Percentiles rank a stretch among this genome's conserved stretches.
phyloP scores from a whole-genome alignment of 371 early-diverging fungal genomes.

The Rhizopus stolonifer region DNA sequence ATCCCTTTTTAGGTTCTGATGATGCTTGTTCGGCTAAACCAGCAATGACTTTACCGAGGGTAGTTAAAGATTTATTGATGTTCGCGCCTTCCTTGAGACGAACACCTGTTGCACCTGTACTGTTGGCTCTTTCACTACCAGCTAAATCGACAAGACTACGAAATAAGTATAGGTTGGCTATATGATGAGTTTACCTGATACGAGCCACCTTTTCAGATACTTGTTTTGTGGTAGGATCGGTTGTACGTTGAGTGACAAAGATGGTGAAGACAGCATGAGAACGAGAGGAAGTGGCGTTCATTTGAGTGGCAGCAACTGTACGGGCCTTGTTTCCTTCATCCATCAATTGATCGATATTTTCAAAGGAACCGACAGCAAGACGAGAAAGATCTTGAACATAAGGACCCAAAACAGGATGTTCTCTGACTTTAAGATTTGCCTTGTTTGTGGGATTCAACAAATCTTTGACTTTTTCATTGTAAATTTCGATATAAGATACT shows the following conservation, averaged over 20 bases:
- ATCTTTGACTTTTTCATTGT: constrained; percentile 91
- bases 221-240: constrained; percentile 61
- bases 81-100: constrained; percentile 97
- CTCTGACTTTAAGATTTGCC: constrained; percentile 80
- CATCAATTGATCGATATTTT: constrained; percentile 78
- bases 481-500: constrained; percentile 85
- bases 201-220: constrained; percentile 78
- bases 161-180: background rate
- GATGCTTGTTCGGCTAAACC: constrained; percentile 84
- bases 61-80: constrained; percentile 95
- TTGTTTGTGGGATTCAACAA: constrained; percentile 79
- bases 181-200: constrained; percentile 32
- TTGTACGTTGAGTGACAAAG: constrained; percentile 68
- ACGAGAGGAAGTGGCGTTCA: constrained; percentile 93
- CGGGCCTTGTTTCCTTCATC: constrained; percentile 88
- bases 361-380: constrained; percentile 73
- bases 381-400: constrained; percentile 91
- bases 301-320: constrained; percentile 94
- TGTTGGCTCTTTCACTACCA: constrained; percentile 95
- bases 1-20: constrained; percentile 42
- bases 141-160: constrained; percentile 84
- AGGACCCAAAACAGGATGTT: constrained; percentile 87
- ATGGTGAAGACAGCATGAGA: constrained; percentile 96
- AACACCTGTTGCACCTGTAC: constrained; percentile 94
- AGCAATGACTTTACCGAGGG: constrained; percentile 96